Percentiles rank a stretch among this genome's conserved stretches.
These are phyloP conservation scores for Colletotrichum sp. DNA, from an alignment of 2,329 filamentous ascomycete genomes.

Conservation along the genomic window DNA sequence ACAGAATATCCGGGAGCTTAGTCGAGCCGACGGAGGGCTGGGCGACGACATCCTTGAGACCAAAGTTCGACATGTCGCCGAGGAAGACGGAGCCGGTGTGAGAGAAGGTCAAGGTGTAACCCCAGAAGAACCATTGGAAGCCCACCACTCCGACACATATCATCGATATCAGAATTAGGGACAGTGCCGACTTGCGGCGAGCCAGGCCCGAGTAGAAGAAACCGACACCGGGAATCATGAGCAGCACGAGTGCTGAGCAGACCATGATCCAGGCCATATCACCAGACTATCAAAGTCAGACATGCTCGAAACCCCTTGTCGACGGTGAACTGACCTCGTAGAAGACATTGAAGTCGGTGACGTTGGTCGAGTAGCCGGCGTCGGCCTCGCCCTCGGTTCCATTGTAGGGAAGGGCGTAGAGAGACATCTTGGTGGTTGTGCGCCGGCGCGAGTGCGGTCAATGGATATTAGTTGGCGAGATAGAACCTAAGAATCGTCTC, in stretches of 20 bases:
- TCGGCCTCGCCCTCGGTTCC: slow-evolving; percentile 55
- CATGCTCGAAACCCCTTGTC: neutral
- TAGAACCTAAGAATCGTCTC: neutral
- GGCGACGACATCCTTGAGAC: slow-evolving; percentile 77
- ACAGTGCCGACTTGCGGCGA: slow-evolving; percentile 85
- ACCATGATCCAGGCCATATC: slow-evolving; percentile 84
- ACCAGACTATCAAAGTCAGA: slow-evolving; percentile 62
- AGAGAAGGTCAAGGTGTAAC: slow-evolving; percentile 85
- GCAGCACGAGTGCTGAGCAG: slow-evolving; percentile 78
- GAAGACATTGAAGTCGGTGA: slow-evolving; percentile 81
- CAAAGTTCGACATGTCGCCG: slow-evolving; percentile 82
- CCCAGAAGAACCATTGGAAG: slow-evolving; percentile 98
- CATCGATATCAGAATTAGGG: slow-evolving; percentile 84
- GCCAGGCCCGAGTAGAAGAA: slow-evolving; percentile 95
- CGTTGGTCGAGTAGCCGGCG: slow-evolving; percentile 52
- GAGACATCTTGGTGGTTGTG: slow-evolving; percentile 33
- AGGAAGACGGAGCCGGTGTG: slow-evolving; percentile 80
- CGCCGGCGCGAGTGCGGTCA: slow-evolving; percentile 3
- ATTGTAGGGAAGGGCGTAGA: slow-evolving; percentile 48
- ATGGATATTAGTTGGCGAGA: neutral
- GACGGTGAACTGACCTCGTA: slow-evolving; percentile 67
- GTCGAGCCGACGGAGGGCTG: slow-evolving; percentile 75
- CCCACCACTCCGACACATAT: slow-evolving; percentile 80
- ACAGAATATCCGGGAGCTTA: slow-evolving; percentile 81
- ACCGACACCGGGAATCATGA: slow-evolving; percentile 93